Base-by-base conservation (phyloP, 2,329 filamentous ascomycete genomes). In the Tolypocladium sp. region DNA sequence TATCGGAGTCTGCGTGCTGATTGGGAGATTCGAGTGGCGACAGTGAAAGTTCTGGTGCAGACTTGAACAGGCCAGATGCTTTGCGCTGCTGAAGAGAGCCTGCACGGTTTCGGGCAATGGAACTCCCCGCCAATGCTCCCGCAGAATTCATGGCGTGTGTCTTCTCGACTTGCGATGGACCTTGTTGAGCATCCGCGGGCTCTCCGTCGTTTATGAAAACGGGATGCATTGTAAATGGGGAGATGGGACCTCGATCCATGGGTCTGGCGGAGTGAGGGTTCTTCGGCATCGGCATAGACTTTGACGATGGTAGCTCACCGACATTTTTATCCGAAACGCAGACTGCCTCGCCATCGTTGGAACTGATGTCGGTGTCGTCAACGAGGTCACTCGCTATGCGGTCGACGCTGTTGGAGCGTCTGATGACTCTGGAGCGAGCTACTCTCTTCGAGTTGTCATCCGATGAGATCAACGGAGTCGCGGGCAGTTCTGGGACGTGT, bases 381-480 rank as follows among this genome's bases (percentile, higher is more conserved):
- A 71, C 57, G 2, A 71, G 57, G 37, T 66, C 66, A 37, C 69
- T 72, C n/a, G 69, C 70, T 57, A 71, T 66, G 55, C 66, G 64
- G 8, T 70, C 67, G 25, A 69, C 62, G 52, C 57, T 62, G 35
- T 54, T 54, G 35, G 60, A 56, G 17, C 55, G 60, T n/a, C 41
- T 17, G 42, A 40, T 27, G 42, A 61, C n/a, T 57, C 57, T 57
- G 53, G 15, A 37, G 35, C 41, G 60, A 57, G 35, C 56, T 27
- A 44, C 58, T 60, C 56, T 62, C 59, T 60, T 61, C 61, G 46
- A 59, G 35, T 10, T 44, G 22, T 63, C 62, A 57, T 37, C 56
- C 60, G n/a, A 57, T 37, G 30, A 35, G 33, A 30, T 62, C 59
- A 59, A 27, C 56, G 35, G 33, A 9, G 54, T 55, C 30, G 13